Percentiles rank a stretch among this genome's conserved stretches.
Evolutionary conservation across 495 filamentous ascomycete genomes (phyloP).

Genomic region (Penicillium longicatenatum): DNA sequence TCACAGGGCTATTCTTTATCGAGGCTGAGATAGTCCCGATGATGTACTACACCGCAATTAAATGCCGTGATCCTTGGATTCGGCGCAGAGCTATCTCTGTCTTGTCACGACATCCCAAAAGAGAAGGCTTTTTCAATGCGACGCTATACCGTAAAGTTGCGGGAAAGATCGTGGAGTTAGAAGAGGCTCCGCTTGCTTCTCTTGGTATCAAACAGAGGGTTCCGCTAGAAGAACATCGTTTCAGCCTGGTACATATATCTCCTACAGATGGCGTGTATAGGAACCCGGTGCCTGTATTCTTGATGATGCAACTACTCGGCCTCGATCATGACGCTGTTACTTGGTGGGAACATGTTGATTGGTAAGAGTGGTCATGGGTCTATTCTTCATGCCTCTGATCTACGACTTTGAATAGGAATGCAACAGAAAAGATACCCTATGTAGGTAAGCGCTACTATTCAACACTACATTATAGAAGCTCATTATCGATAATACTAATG

Average conservation of each 20-base stretch:
- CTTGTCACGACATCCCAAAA: conserved; percentile 5
- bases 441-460: too few relatives aligned
- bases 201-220: conserved; percentile 17
- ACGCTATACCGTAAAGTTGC: conserved; percentile 2
- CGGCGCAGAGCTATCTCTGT: conserved; percentile 21
- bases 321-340: not conserved
- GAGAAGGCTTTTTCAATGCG: conserved; percentile 25
- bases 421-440: too few relatives aligned
- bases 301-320: conserved; percentile 10
- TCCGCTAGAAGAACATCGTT: conserved; percentile 7
- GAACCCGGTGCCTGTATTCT: conserved; percentile 4
- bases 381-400: too few relatives aligned
- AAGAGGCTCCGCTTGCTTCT: conserved; percentile 16
- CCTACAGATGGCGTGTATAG: not conserved
- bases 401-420: too few relatives aligned
- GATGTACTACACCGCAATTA: conserved; percentile 19
- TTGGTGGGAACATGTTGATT: conserved; percentile 4
- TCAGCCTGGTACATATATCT: not conserved
- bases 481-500: too few relatives aligned
- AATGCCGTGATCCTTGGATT: conserved; percentile 24
- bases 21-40: conserved; percentile 23
- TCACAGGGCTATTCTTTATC: conserved; percentile 14
- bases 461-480: too few relatives aligned
- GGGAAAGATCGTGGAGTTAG: conserved; percentile 17
- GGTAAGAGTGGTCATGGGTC: not conserved